Percentiles rank a stretch among this genome's conserved stretches.
These are phyloP conservation scores for Eragrostis curvula DNA, from an alignment of 176 grass and related monocot species.

Conservation along the genomic window DNA sequence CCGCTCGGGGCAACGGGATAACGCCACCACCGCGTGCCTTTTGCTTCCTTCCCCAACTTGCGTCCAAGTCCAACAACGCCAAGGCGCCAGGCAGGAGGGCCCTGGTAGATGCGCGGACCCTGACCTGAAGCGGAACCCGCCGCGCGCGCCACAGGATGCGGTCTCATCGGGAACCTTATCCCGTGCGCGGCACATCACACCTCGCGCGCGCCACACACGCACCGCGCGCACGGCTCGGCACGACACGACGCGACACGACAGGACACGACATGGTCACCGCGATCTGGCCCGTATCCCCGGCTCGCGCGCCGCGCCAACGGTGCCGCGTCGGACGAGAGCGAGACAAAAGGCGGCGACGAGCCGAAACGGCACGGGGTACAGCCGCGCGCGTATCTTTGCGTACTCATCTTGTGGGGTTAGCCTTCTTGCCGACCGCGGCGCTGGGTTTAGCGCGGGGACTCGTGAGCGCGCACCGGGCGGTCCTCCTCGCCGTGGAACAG, in stretches of 20 bases:
- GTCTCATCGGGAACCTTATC: slow-evolving; percentile 50
- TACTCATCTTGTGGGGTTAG: background rate
- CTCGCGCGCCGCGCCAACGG: slow-evolving; percentile 16
- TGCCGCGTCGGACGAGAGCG: background rate
- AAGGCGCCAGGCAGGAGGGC: background rate
- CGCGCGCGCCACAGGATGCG: slow-evolving; percentile 21
- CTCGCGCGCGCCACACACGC: background rate
- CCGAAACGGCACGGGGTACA: background rate
- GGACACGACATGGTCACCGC: background rate
- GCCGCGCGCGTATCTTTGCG: background rate
- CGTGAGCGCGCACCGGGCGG: slow-evolving; percentile 7
- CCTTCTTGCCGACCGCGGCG: background rate
- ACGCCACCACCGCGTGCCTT: background rate
- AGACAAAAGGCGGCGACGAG: slow-evolving; percentile 26
- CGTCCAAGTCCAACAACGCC: background rate
- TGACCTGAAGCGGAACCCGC: background rate
- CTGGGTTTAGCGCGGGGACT: slow-evolving; percentile 25
- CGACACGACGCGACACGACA: background rate
- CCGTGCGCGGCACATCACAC: background rate
- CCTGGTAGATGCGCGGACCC: no score
- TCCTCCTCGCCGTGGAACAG: background rate
- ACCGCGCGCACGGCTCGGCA: no score
- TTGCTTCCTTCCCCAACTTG: background rate
- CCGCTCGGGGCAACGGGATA: background rate
- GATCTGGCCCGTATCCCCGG: background rate